Base-by-base conservation (phyloP, 163 green algal species). In the Chlorella variabilis region DNA sequence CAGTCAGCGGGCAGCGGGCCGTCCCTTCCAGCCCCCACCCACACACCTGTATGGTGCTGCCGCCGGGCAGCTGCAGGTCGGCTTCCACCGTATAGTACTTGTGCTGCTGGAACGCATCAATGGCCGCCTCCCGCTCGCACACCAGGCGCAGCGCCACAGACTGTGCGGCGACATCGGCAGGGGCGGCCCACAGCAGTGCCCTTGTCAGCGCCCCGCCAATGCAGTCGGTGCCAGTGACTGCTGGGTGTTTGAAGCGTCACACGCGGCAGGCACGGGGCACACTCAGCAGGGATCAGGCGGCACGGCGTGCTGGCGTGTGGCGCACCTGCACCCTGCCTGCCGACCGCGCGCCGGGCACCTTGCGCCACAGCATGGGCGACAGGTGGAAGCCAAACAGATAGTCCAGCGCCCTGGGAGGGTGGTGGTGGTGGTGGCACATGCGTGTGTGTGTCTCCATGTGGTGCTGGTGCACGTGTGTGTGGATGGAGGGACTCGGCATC, bases 301-400 rank as follows among this genome's bases (percentile, higher is more conserved):
- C n/a, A n/a, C n/a, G n/a, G n/a, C n/a, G n/a, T n/a, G n/a, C n/a
- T n/a, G n/a, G n/a, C n/a, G n/a, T n/a, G n/a, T 5, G 9, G 2
- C 59, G 29, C 59, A 68, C 59, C 59, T 68, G 76, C 31, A 99
- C 96, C 2, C 96, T 88, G 0, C 96, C 96, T 86, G 92, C 85
- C 68, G 90, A 95, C 29, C 77, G 86, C 27, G 92, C 87, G 38
- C 88, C 91, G 0, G 90, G 92, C 71, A 99, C 83, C 83, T 97
- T 97, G 18, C 91, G 83, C 96, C 96, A 99, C 59, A 99, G 89
- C 83, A 99, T 33, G 4, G 94, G 95, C 2, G 89, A 96, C 8
- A 99, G 68, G 36, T 75, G 83, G 85, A 97, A 99, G 13, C 96
- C 96, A 58, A 98, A 84, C 31, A 99, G 86, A 84, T 96, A 98